Percentiles rank a stretch among this genome's conserved stretches.
These are phyloP conservation scores for Meyerozyma carpophila DNA, from an alignment of 1,139 yeast genomes.

Conservation along the genomic window DNA sequence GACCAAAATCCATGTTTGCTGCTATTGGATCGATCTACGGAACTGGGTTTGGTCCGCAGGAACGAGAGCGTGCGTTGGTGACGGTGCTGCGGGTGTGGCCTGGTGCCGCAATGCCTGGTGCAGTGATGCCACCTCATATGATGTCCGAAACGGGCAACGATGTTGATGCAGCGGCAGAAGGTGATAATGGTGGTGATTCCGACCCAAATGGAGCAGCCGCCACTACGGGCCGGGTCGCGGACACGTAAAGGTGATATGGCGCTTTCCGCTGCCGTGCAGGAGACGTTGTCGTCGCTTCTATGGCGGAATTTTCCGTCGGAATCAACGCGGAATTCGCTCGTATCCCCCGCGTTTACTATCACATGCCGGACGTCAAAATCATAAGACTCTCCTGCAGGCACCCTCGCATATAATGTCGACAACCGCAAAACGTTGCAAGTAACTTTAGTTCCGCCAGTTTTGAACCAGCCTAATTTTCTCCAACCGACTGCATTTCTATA, in stretches of 20 bases:
- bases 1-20: slow-evolving; percentile 24
- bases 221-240: too few species aligned
- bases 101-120: slow-evolving; percentile 3
- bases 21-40: slow-evolving; percentile 26
- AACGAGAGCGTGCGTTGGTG: slow-evolving; percentile 16
- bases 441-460: not conserved
- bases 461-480: too few species aligned
- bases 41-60: slow-evolving; percentile 15
- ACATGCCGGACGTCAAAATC: not conserved
- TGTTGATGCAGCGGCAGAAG: not conserved
- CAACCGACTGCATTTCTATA: too few species aligned
- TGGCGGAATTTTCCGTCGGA: too few species aligned
- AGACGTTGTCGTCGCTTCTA: too few species aligned
- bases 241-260: too few species aligned
- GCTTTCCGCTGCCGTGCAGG: too few species aligned
- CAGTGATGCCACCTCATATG: not conserved
- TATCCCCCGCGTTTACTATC: not conserved
- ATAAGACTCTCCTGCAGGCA: not conserved
- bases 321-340: slow-evolving; percentile 1
- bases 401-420: not conserved
- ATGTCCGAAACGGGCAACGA: not conserved
- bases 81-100: slow-evolving; percentile 25
- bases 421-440: not conserved
- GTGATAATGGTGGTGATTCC: slow-evolving; percentile 1
- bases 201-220: not conserved